These are phyloP conservation scores for Uncinocarpus reesii DNA, from an alignment of 2,329 filamentous ascomycete genomes.

Conservation along the genomic window DNA sequence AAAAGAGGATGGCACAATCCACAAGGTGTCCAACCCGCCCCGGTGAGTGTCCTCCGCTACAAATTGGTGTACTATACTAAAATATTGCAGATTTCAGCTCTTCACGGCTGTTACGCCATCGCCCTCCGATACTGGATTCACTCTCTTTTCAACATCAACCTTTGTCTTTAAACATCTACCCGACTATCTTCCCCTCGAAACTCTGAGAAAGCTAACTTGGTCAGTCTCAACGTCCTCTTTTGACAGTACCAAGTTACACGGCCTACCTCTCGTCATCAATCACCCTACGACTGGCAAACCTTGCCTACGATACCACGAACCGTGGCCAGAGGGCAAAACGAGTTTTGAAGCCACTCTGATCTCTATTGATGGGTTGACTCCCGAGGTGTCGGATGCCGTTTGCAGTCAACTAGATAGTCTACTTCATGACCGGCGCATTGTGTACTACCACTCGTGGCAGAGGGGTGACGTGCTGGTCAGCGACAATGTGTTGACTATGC, in stretches of 20 bases:
- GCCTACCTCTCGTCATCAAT: constrained; percentile 1
- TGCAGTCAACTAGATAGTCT: constrained; percentile 2
- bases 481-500: constrained; percentile 4
- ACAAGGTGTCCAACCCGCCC: not conserved
- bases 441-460: constrained; percentile 5
- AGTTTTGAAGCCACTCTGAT: constrained; percentile 4
- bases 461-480: constrained; percentile 5
- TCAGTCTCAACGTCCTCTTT: constrained; percentile 4
- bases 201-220: constrained; percentile 2
- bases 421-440: not conserved
- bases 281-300: constrained; percentile 5
- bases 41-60: not conserved
- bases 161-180: constrained; percentile 2
- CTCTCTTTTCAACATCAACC: constrained; percentile 1
- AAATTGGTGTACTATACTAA: not conserved
- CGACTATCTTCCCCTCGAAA: not conserved
- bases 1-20: constrained; percentile 1
- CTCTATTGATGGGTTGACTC: not conserved
- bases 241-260: constrained; percentile 1
- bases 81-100: not conserved
- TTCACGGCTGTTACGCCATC: constrained; percentile 3
- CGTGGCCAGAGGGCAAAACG: constrained; percentile 3
- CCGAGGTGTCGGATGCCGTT: not conserved
- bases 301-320: constrained; percentile 4
- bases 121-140: constrained; percentile 4